A percentile compares a stretch with the other conserved stretches of the same genome.
Evolutionary conservation across 768 basidiomycete species (phyloP).

Genomic region (Coprinopsis strossmayeri): DNA sequence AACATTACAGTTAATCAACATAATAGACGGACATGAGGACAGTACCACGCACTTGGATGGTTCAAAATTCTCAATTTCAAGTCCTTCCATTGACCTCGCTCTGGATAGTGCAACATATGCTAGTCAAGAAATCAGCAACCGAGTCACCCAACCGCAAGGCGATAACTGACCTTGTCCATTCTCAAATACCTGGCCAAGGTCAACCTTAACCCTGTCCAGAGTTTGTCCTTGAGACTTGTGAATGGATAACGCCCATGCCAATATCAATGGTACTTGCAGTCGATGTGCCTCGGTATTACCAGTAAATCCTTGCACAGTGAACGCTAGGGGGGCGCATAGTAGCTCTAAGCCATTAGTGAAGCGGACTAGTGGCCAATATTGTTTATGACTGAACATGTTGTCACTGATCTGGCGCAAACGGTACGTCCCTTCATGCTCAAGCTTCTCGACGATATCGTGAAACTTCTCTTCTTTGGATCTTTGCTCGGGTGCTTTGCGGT

Average conservation of each 20-base stretch:
- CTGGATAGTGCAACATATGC: constrained; percentile 69
- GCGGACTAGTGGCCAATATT: constrained; percentile 52
- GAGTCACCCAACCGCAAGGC: background rate
- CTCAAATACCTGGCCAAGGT: constrained; percentile 68
- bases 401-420: background rate
- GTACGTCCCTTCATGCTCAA: background rate
- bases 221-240: constrained; percentile 92
- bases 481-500: too few relatives aligned
- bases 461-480: background rate
- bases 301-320: constrained; percentile 47
- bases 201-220: constrained; percentile 70
- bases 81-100: constrained; percentile 53
- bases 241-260: constrained; percentile 82
- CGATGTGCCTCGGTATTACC: constrained; percentile 55
- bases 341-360: constrained; percentile 45
- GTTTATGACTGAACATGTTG: background rate
- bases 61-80: constrained; percentile 60
- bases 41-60: constrained; percentile 41
- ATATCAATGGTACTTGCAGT: constrained; percentile 45
- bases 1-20: background rate
- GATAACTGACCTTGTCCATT: constrained; percentile 56
- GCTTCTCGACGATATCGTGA: background rate
- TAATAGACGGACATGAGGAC: background rate
- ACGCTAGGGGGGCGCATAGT: constrained; percentile 48
- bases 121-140: constrained; percentile 16